Evolutionary conservation across 352 stramenopile species (phyloP).

Genomic region (Globisporangium takayamanum): DNA sequence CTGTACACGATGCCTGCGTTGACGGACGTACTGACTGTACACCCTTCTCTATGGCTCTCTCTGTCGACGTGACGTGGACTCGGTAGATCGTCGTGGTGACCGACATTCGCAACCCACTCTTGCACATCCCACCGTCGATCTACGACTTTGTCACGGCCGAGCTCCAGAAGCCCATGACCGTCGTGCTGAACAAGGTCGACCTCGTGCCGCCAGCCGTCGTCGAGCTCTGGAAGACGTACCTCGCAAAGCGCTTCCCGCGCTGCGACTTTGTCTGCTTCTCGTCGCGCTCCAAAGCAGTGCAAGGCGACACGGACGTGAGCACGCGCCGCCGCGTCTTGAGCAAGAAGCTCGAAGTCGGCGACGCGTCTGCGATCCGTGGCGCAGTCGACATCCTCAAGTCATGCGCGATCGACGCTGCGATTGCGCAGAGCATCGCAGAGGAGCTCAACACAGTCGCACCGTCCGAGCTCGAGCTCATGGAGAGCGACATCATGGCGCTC

Average conservation of each 20-base stretch:
- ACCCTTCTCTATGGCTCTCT: background rate
- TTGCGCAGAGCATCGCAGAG: slow-evolving; percentile 54
- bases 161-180: slow-evolving; percentile 68
- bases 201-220: slow-evolving; percentile 57
- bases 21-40: background rate
- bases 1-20: background rate
- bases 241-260: slow-evolving; percentile 57
- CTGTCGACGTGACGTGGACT: background rate
- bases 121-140: slow-evolving; percentile 76
- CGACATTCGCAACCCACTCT: slow-evolving; percentile 72
- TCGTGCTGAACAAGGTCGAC: slow-evolving; percentile 87
- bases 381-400: slow-evolving; percentile 63
- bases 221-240: slow-evolving; percentile 57
- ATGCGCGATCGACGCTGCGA: slow-evolving; percentile 44
- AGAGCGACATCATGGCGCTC: slow-evolving; percentile 1
- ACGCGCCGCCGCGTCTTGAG: slow-evolving; percentile 62
- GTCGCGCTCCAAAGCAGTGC: slow-evolving; percentile 66
- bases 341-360: slow-evolving; percentile 76
- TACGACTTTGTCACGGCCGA: slow-evolving; percentile 74
- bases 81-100: slow-evolving; percentile 53
- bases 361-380: slow-evolving; percentile 53
- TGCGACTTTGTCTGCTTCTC: slow-evolving; percentile 72
- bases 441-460: slow-evolving; percentile 43
- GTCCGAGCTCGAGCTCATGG: slow-evolving; percentile 25
- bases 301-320: slow-evolving; percentile 59